Evolutionary conservation across 2,329 filamentous ascomycete species (phyloP), one percentile per base, ranked within the genome.

Genomic region (Penicillium polonicum): DNA sequence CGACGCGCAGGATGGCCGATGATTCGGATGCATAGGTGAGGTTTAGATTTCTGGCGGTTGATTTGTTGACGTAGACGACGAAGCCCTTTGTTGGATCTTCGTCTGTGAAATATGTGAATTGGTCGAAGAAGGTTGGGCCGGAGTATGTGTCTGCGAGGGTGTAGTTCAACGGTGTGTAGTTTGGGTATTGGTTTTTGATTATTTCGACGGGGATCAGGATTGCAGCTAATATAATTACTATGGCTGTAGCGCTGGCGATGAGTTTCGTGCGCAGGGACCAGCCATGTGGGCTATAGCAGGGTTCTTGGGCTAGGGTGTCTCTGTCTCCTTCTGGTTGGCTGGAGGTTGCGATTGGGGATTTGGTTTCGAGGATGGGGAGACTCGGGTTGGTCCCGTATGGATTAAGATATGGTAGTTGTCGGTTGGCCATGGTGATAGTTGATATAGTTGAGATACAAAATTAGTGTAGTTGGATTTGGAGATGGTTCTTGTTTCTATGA

Each of bases 1-100:
- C 86, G 49, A 89, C 86, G 43, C 76, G 78, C 31, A 89, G 69
- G 19, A 88, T 65, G 10, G 85, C 85, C 0, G 82, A 78, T 39
- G 74, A 72, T 1, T 76, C 65, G 1, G 81, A 80, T 6, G 85
- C 83, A 64, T 83, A 84, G 0, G 87, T 89, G 33, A 89, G 79
- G 72, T 89, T 89, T 6, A 74, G 58, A 15, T 51, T 50, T 2
- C 48, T 59, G 1, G 76, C 71, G 1, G 75, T 70, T 1, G 56
- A 38, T 27, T 62, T 10, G 12, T 60, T 59, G 27, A 76, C 79
- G 58, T 78, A 83, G 63, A 79, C 69, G 4, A 81, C 79, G 55
- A 79, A 79, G 0, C 79, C 79, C 4, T 64, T 39, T 5, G 79
- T 72, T 5, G 79, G 78, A 57, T 81, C 79, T 43, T 74, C 70